Evolutionary conservation across 2,329 filamentous ascomycete genomes (phyloP).

Genomic region (Ascochyta koolunga): DNA sequence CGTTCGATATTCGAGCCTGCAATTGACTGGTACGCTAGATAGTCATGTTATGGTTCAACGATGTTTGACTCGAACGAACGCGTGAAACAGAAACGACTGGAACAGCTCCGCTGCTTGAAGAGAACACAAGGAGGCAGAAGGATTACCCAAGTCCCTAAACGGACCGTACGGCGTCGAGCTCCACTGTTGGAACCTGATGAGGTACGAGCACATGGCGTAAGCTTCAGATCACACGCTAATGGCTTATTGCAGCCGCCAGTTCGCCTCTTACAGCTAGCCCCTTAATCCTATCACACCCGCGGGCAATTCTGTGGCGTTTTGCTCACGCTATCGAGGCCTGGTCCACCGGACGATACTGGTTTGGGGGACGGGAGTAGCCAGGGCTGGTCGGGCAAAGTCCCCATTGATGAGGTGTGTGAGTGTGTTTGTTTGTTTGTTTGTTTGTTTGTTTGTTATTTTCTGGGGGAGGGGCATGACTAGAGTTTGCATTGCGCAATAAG

Average conservation of each 20-base stretch:
- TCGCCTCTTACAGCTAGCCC: conserved; percentile 15
- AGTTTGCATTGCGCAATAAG: background rate
- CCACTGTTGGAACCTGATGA: conserved; percentile 13
- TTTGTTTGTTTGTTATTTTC: too few species aligned
- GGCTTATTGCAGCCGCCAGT: conserved; percentile 12
- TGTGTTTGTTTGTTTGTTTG: too few species aligned
- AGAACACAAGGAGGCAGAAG: conserved; percentile 9
- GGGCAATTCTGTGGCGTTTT: conserved; percentile 4
- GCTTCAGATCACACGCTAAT: conserved; percentile 29
- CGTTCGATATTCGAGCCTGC: conserved; percentile 13
- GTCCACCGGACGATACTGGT: conserved; percentile 6
- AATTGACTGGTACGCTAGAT: conserved; percentile 9
- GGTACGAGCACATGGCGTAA: conserved; percentile 24
- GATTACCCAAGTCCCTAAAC: conserved; percentile 2
- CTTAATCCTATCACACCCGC: conserved; percentile 7
- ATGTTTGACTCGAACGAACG: conserved; percentile 14
- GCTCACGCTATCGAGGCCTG: conserved; percentile 17
- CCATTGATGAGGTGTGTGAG: too few species aligned
- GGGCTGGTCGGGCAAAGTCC: too few species aligned
- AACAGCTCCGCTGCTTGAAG: conserved; percentile 9
- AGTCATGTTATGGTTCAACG: conserved; percentile 11
- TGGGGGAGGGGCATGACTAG: background rate
- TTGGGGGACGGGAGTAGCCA: conserved; percentile 16
- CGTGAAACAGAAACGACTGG: conserved; percentile 7
- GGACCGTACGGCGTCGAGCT: conserved; percentile 11